Evolutionary conservation across 441 rosid species (phyloP), one percentile per base, ranked within the genome.

Genomic region (Melastoma candidum): DNA sequence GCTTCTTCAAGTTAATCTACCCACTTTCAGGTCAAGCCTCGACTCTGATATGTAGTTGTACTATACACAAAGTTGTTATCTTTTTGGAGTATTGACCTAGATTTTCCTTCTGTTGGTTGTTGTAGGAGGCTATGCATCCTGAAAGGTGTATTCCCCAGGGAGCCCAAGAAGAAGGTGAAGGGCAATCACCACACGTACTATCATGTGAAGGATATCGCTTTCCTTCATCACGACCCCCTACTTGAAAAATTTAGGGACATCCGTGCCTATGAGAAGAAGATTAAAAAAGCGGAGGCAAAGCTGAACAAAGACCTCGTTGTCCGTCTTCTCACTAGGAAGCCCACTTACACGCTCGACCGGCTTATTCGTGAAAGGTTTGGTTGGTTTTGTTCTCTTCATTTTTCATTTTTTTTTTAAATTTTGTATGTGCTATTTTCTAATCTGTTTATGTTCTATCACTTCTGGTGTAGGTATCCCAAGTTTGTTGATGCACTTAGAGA

Each of bases 131-230:
- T 84, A 55, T 84, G 90, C 69, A 85, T 88, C 63, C 73, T 81
- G 46, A 88, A 84, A 76, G 97, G 92, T 36, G 75, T 88, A 53
- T 88, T 85, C 46, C 97, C 97, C 1, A 73, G 90, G 52, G 95
- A 92, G 60, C 97, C 95, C 0, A 92, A 84, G 76, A 92, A 86
- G 82, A 92, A 88, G 74, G 78, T 88, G 56, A 85, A 74, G 32
- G 98, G 97, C 62, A 86, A 79, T 71, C 87, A 88, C 60, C 95
- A 88, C 62, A 88, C 98, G 14, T 92, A 92, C 63, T 92, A 88
- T 66, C 97, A 92, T 71, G 76, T 78, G 27, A 92, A 88, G 78
- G 98, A 92, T 71, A 74, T 88, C 69, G 48, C 80, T 12, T 88
- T 79, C 73, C 79, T 88, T 72, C 85, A 71, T 49, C 90, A 86